These are phyloP conservation scores for Mycena latifolia DNA, from an alignment of 768 basidiomycete genomes.

Conservation along the genomic window DNA sequence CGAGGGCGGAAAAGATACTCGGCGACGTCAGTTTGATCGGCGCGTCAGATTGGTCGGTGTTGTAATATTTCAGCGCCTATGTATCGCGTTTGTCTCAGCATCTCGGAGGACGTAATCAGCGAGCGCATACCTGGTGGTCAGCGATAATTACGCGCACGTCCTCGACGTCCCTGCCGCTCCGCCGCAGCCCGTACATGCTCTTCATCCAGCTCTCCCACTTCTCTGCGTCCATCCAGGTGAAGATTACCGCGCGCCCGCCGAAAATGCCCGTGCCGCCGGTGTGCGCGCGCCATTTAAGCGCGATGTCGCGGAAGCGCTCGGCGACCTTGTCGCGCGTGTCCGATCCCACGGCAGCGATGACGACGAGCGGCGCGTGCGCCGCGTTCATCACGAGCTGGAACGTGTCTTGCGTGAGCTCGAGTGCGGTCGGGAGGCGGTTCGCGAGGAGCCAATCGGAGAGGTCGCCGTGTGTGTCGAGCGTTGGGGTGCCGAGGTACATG, in stretches of 20 bases:
- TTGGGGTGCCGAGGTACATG: conserved; percentile 50
- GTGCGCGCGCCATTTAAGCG: conserved; percentile 68
- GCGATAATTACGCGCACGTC: conserved; percentile 74
- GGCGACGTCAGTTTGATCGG: conserved; percentile 65
- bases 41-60: conserved; percentile 68
- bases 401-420: conserved; percentile 82
- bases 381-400: conserved; percentile 92
- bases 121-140: conserved; percentile 73
- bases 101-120: neutral
- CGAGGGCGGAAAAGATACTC: conserved; percentile 77
- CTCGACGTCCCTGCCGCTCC: conserved; percentile 44
- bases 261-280: conserved; percentile 54
- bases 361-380: conserved; percentile 79
- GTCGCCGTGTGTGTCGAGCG: conserved; percentile 42
- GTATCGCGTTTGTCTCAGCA: too few species aligned
- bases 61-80: conserved; percentile 83
- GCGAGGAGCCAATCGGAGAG: conserved; percentile 70
- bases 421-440: conserved; percentile 78
- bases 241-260: conserved; percentile 74
- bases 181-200: conserved; percentile 84
- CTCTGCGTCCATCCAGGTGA: conserved; percentile 90
- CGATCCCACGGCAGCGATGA: conserved; percentile 69
- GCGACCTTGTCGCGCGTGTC: conserved; percentile 55
- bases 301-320: conserved; percentile 63
- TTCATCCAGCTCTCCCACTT: conserved; percentile 92